phyloP scores from a whole-genome alignment of 768 basidiomycete genomes.

The Rhodosporidiobolus odoratus region DNA sequence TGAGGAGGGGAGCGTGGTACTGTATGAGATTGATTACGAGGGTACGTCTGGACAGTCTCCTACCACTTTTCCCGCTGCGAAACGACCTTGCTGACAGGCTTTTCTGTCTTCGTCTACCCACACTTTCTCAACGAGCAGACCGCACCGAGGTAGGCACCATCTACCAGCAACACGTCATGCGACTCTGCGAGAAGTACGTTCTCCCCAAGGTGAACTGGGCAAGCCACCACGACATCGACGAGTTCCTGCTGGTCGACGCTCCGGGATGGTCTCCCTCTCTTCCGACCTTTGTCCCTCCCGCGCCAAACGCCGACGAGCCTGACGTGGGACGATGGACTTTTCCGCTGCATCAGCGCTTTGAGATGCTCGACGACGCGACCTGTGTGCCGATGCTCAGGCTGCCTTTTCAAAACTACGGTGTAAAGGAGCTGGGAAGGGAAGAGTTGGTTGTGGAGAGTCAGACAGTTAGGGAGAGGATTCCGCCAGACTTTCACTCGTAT shows the following conservation, averaged over 20 bases:
- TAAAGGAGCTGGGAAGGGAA: not conserved
- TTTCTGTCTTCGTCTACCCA: too few relatives aligned
- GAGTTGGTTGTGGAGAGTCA: conserved; percentile 20
- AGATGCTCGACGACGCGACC: conserved; percentile 9
- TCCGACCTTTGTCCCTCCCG: not conserved
- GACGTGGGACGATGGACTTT: conserved; percentile 8
- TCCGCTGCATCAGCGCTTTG: conserved; percentile 19
- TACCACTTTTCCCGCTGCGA: too few relatives aligned
- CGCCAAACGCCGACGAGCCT: not conserved
- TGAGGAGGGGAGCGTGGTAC: conserved; percentile 26
- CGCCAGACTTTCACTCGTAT: conserved; percentile 15
- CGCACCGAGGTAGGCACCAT: conserved; percentile 15
- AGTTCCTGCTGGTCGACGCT: conserved; percentile 34
- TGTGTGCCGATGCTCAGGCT: conserved; percentile 25
- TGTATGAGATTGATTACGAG: conserved; percentile 30
- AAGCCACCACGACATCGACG: conserved; percentile 37
- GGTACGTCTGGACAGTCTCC: conserved; percentile 1
- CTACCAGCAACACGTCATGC: conserved; percentile 27
- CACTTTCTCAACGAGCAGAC: not conserved
- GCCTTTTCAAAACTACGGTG: conserved; percentile 32
- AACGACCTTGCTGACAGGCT: too few relatives aligned
- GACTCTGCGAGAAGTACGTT: conserved; percentile 27
- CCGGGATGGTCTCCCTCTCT: conserved; percentile 21
- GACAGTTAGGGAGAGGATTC: conserved; percentile 11
- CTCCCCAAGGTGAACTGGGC: conserved; percentile 17